Evolutionary conservation across 345 rosid genomes (phyloP).

Genomic region (Salix arbutifolia): DNA sequence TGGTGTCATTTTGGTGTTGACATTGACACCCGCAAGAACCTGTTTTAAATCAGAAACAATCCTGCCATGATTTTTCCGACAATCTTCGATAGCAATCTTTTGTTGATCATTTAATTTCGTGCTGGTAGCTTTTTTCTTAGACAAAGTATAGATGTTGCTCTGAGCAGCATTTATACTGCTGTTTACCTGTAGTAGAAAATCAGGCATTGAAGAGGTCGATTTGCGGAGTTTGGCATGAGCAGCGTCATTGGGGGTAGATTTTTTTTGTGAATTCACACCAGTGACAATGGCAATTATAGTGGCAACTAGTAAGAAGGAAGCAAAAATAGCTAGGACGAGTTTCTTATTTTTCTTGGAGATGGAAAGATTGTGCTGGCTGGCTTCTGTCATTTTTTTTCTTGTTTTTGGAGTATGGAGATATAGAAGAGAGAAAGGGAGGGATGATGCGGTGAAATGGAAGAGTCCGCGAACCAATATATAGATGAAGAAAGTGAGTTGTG

Average conservation of each 20-base stretch:
- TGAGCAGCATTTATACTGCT: slow-evolving; percentile 15
- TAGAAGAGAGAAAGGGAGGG: neutral
- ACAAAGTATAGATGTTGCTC: slow-evolving; percentile 9
- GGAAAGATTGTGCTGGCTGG: slow-evolving; percentile 9
- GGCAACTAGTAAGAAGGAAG: slow-evolving; percentile 35
- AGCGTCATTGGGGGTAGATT: neutral
- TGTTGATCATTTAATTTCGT: slow-evolving; percentile 30
- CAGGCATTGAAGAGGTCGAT: too few relatives aligned
- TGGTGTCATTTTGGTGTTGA: slow-evolving; percentile 53
- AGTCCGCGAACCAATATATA: neutral
- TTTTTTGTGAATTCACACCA: slow-evolving; percentile 27
- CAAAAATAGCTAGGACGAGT: slow-evolving; percentile 31
- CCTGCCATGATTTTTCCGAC: slow-evolving; percentile 66
- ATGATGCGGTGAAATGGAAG: neutral
- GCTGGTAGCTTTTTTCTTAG: slow-evolving; percentile 5
- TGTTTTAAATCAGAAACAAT: slow-evolving; percentile 65
- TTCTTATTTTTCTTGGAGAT: slow-evolving; percentile 28
- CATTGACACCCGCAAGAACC: slow-evolving; percentile 42
- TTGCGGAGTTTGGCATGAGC: slow-evolving; percentile 37
- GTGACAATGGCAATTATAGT: slow-evolving; percentile 39
- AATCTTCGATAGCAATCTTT: slow-evolving; percentile 66
- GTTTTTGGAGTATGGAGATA: neutral
- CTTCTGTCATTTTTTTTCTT: slow-evolving; percentile 11
- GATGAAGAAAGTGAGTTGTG: neutral
- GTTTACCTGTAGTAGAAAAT: neutral